Percentiles rank a stretch among this genome's conserved stretches.
phyloP scores from a whole-genome alignment of 2,329 filamentous ascomycete genomes.

The Penicillium sp. region DNA sequence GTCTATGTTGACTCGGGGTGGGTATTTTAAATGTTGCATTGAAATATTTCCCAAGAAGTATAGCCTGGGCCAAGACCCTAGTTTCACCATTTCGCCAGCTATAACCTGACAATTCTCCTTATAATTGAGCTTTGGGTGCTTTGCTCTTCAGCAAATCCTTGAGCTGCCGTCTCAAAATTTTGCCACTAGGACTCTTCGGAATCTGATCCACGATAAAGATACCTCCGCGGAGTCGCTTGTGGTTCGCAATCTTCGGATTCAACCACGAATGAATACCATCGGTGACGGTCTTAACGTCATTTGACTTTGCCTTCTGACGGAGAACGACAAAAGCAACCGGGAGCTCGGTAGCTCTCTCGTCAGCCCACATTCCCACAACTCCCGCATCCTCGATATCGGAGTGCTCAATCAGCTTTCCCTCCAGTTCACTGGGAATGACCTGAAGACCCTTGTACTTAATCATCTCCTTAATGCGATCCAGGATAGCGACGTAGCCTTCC shows the following conservation, averaged over 20 bases:
- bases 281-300: conserved; percentile 8
- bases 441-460: conserved; percentile 26
- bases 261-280: conserved; percentile 21
- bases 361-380: conserved; percentile 22
- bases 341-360: conserved; percentile 20
- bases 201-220: conserved; percentile 33
- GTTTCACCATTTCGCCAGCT: too few species aligned
- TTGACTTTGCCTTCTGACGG: conserved; percentile 4
- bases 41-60: too few species aligned
- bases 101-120: not conserved
- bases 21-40: too few species aligned
- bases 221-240: conserved; percentile 36
- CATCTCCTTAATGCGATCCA: conserved; percentile 26
- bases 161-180: conserved; percentile 30
- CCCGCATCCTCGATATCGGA: conserved; percentile 23
- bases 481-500: conserved; percentile 20
- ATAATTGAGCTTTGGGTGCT: conserved; percentile 19
- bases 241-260: conserved; percentile 28
- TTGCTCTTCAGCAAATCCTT: conserved; percentile 22
- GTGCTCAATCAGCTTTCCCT: conserved; percentile 23
- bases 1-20: too few species aligned
- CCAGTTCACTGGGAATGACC: conserved; percentile 23
- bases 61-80: too few species aligned
- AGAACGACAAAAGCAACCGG: conserved; percentile 24
- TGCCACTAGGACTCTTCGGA: conserved; percentile 36